Evolutionary conservation across 139 green algal genomes (phyloP).

Genomic region (Bryopsis sp.): DNA sequence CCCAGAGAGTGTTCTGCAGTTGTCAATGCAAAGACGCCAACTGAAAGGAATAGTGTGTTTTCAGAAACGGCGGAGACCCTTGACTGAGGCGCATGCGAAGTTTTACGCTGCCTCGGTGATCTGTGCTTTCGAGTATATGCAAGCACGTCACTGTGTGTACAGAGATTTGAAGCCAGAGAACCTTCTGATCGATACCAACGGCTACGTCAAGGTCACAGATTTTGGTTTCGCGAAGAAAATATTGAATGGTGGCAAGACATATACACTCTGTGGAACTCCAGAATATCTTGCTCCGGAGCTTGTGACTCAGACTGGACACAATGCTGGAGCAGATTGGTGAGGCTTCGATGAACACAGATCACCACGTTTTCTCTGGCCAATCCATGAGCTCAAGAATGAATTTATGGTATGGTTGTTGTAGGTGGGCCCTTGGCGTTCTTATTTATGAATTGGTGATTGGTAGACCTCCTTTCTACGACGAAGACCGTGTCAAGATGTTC

Average conservation of each 20-base stretch:
- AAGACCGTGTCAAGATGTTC: constrained; percentile 80
- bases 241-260: constrained; percentile 54
- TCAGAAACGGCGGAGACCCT: constrained; percentile 40
- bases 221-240: constrained; percentile 89
- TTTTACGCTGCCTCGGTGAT: constrained; percentile 85
- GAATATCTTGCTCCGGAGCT: constrained; percentile 94
- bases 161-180: constrained; percentile 72
- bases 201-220: constrained; percentile 54
- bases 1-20: no score
- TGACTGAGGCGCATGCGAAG: constrained; percentile 64
- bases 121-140: constrained; percentile 75
- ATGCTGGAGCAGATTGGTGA: constrained; percentile 77
- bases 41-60: neutral
- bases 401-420: constrained; percentile 19
- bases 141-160: constrained; percentile 66
- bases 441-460: constrained; percentile 83
- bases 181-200: constrained; percentile 52
- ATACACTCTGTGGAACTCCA: constrained; percentile 89
- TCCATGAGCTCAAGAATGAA: neutral
- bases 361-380: constrained; percentile 5
- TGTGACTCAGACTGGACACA: constrained; percentile 66
- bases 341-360: constrained; percentile 11
- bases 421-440: constrained; percentile 86
- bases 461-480: constrained; percentile 75
- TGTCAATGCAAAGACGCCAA: no score